Percentiles rank a stretch among this genome's conserved stretches.
Conservation (phyloP, 148 eudicot species). For the Diospyros lotus region DNA sequence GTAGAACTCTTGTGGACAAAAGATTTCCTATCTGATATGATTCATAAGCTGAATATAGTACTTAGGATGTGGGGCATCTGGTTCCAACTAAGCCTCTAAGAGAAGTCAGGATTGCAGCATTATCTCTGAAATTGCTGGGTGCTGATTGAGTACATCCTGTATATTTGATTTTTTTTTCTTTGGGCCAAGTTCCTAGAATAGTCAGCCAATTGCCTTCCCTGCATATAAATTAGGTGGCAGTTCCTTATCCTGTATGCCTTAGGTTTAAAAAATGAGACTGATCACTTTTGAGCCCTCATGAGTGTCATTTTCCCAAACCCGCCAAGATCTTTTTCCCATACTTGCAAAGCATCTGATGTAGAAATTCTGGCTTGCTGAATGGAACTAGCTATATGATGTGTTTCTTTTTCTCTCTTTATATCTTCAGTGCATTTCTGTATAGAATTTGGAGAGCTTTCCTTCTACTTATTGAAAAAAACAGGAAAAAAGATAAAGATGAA, state of each 20-base stretch:
- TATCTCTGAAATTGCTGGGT: not conserved
- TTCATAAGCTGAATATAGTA: not conserved
- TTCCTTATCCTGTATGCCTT: not conserved
- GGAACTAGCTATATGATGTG: not conserved
- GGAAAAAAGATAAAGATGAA: too few relatives aligned
- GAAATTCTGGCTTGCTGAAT: not conserved
- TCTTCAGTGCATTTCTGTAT: too few relatives aligned
- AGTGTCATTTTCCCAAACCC: constrained; percentile 3
- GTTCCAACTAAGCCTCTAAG: not conserved
- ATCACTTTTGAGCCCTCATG: too few relatives aligned
- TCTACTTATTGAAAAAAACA: too few relatives aligned
- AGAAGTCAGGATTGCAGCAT: not conserved
- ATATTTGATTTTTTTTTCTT: not conserved
- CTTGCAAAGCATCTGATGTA: not conserved
- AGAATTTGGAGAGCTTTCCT: too few relatives aligned
- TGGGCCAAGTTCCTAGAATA: not conserved
- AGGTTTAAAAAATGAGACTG: too few relatives aligned
- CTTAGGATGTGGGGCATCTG: not conserved
- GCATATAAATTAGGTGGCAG: not conserved
- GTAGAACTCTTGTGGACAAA: too few relatives aligned
- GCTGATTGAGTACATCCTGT: not conserved
- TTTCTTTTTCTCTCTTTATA: not conserved
- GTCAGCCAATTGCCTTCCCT: not conserved
- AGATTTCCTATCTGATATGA: too few relatives aligned
- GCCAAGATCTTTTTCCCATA: not conserved